These are phyloP conservation scores for Leptomonas pyrrhocoris DNA, from an alignment of 208 protist genomes.

Conservation along the genomic window DNA sequence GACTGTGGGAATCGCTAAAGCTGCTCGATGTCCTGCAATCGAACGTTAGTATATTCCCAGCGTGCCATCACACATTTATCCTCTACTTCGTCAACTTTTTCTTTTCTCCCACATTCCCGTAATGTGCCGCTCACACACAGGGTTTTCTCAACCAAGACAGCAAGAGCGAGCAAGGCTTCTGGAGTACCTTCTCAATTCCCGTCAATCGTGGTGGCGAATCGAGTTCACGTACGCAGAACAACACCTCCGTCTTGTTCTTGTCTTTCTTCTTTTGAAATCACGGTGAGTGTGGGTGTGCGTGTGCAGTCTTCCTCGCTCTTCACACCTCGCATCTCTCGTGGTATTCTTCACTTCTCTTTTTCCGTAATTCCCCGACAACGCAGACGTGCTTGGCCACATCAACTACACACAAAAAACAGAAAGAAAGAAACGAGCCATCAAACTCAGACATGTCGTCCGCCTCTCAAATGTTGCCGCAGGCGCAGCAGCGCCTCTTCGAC, in stretches of 20 bases:
- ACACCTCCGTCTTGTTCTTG: background rate
- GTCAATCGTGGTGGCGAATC: background rate
- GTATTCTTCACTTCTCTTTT: too few relatives aligned
- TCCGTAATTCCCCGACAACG: too few relatives aligned
- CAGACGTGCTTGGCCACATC: too few relatives aligned
- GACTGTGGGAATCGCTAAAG: too few relatives aligned
- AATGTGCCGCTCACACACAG: background rate
- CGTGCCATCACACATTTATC: too few relatives aligned
- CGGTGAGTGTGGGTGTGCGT: background rate
- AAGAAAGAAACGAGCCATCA: too few relatives aligned
- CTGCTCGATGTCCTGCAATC: too few relatives aligned
- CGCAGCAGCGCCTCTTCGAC: conserved; percentile 78
- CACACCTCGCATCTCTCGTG: too few relatives aligned
- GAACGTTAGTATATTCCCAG: too few relatives aligned
- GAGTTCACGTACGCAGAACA: background rate
- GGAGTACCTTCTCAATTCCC: background rate
- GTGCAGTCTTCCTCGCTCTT: too few relatives aligned
- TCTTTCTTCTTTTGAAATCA: conserved; percentile 12
- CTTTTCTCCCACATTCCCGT: background rate
- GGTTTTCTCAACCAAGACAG: background rate
- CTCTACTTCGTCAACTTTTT: background rate
- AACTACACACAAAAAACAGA: too few relatives aligned
- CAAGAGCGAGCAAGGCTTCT: background rate
- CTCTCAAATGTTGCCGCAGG: conserved; percentile 32
- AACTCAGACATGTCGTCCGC: conserved; percentile 10